Evolutionary conservation across 73 alveolate genomes (phyloP).

Genomic region (Paramecium sonneborni): DNA sequence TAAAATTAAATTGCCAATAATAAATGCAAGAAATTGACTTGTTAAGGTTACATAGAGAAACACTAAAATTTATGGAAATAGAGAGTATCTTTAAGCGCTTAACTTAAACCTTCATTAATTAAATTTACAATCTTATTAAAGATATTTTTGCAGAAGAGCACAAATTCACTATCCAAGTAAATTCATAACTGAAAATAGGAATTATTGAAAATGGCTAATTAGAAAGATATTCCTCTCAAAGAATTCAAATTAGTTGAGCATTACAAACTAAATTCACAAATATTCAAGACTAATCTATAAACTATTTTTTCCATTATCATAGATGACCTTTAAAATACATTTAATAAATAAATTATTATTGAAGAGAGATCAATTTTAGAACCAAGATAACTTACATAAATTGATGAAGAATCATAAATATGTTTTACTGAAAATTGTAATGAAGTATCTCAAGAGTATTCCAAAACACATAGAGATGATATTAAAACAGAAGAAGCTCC

Average conservation of each 20-base stretch:
- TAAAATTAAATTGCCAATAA: neutral
- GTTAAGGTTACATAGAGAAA: constrained; percentile 33
- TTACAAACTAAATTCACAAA: constrained; percentile 29
- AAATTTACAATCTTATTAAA: constrained; percentile 23
- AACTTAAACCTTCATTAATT: neutral
- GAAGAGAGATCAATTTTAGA: constrained; percentile 15
- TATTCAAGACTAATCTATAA: constrained; percentile 8
- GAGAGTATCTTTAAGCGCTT: constrained; percentile 40
- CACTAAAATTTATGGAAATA: neutral
- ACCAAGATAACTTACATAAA: constrained; percentile 35
- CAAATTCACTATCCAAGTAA: constrained; percentile 30
- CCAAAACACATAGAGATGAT: constrained; percentile 3
- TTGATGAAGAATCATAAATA: constrained; percentile 37
- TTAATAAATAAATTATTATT: neutral
- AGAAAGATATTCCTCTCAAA: constrained; percentile 34
- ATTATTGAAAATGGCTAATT: neutral
- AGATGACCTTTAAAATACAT: neutral
- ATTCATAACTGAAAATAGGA: constrained; percentile 14
- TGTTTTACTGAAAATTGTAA: constrained; percentile 18
- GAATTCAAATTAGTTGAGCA: constrained; percentile 40
- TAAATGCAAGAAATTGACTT: constrained; percentile 32
- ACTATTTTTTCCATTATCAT: neutral
- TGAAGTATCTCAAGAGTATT: neutral
- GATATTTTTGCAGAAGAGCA: constrained; percentile 35
- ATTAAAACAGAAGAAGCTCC: constrained; percentile 18